A percentile compares a stretch with the other conserved stretches of the same genome.
These are phyloP conservation scores for Amanita fuliginea DNA, from an alignment of 768 basidiomycete species.

Conservation along the genomic window DNA sequence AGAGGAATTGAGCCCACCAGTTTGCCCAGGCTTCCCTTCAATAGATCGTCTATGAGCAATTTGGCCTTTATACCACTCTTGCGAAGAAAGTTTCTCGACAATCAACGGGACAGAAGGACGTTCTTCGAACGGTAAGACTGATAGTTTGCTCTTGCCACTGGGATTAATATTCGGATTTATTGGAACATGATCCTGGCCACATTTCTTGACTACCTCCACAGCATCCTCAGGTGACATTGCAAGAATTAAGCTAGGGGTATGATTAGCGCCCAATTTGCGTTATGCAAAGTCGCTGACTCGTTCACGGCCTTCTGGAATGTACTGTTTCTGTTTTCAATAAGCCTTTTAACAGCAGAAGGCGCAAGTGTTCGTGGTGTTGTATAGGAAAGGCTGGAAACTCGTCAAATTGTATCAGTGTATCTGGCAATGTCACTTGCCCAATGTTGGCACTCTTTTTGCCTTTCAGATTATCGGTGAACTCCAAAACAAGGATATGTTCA, in stretches of 20 bases:
- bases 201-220: constrained; percentile 48
- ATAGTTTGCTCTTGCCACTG: constrained; percentile 11
- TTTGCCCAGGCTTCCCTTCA: constrained; percentile 37
- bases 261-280: not conserved
- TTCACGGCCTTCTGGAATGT: constrained; percentile 55
- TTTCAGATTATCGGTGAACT: constrained; percentile 25
- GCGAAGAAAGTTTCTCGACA: constrained; percentile 43
- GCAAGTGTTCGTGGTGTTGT: constrained; percentile 30
- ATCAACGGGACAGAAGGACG: constrained; percentile 50
- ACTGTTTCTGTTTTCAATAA: constrained; percentile 61
- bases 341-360: constrained; percentile 49
- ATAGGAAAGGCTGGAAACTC: constrained; percentile 14
- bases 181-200: constrained; percentile 63
- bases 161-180: constrained; percentile 35
- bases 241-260: constrained; percentile 39
- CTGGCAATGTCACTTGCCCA: constrained; percentile 14
- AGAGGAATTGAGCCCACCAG: constrained; percentile 27
- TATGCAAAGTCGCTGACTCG: constrained; percentile 33
- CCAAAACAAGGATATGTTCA: constrained; percentile 35
- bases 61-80: constrained; percentile 63
- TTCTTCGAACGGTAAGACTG: constrained; percentile 29
- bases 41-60: constrained; percentile 48
- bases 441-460: constrained; percentile 21
- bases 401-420: not conserved
- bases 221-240: constrained; percentile 54